These are phyloP conservation scores for Suillus subluteus DNA, from an alignment of 768 basidiomycete genomes.

Conservation along the genomic window DNA sequence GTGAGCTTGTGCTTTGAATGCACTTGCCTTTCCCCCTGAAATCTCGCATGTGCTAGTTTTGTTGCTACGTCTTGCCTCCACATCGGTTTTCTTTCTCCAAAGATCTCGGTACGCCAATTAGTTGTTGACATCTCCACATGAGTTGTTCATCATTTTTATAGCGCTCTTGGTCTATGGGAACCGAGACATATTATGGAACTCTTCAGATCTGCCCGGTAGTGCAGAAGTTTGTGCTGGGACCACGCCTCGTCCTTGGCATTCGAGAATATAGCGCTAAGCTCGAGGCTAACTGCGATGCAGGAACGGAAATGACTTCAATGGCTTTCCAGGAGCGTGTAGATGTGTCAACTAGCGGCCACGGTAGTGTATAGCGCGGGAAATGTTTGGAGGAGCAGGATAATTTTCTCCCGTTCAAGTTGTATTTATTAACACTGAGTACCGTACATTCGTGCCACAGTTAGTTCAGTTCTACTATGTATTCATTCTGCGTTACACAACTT, in stretches of 20 bases:
- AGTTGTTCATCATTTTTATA: not conserved
- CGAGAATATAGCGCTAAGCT: not conserved
- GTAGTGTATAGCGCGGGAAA: not conserved
- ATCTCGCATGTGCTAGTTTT: not conserved
- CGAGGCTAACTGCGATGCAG: not conserved
- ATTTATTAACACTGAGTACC: not conserved
- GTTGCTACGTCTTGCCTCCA: not conserved
- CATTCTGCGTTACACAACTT: too few species aligned
- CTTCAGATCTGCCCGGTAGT: not conserved
- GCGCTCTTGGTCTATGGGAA: not conserved
- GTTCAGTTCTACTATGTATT: too few species aligned
- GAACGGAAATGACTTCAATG: not conserved
- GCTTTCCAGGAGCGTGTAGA: not conserved
- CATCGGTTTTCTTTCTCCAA: not conserved
- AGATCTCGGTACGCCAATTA: not conserved
- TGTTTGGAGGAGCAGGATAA: not conserved
- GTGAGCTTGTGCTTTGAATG: not conserved
- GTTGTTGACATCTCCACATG: not conserved
- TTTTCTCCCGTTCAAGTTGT: not conserved
- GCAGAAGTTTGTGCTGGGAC: constrained; percentile 3
- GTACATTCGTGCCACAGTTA: not conserved
- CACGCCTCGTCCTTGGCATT: not conserved
- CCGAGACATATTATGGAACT: not conserved
- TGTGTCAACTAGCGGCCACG: not conserved
- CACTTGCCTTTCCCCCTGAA: not conserved